These are phyloP conservation scores for Lachnellula cervina DNA, from an alignment of 2,329 filamentous ascomycete genomes.

Conservation along the genomic window DNA sequence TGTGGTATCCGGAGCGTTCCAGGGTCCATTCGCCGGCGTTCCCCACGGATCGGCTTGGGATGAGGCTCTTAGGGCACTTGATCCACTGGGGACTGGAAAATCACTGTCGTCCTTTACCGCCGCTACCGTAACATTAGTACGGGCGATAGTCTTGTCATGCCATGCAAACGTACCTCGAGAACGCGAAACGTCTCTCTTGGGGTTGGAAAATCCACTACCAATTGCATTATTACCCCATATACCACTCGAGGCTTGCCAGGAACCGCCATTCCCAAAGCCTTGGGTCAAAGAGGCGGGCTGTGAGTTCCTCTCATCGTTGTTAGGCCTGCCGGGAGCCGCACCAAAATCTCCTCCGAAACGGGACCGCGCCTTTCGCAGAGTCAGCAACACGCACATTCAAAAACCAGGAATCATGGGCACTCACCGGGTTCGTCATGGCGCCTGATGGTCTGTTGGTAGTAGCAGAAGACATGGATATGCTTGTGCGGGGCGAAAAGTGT, in stretches of 20 bases:
- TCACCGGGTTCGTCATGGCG: slow-evolving; percentile 37
- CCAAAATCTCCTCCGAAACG: slow-evolving; percentile 37
- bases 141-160: slow-evolving; percentile 5
- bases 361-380: slow-evolving; percentile 24
- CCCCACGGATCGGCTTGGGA: slow-evolving; percentile 65
- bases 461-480: slow-evolving; percentile 31
- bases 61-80: slow-evolving; percentile 61
- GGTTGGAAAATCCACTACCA: slow-evolving; percentile 41
- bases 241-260: slow-evolving; percentile 35
- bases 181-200: slow-evolving; percentile 40
- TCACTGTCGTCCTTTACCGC: slow-evolving; percentile 35
- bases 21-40: slow-evolving; percentile 47
- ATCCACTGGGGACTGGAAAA: slow-evolving; percentile 56
- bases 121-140: slow-evolving; percentile 20
- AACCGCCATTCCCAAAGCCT: slow-evolving; percentile 39
- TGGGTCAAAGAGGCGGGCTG: slow-evolving; percentile 37
- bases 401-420: slow-evolving; percentile 31
- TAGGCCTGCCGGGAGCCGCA: slow-evolving; percentile 27
- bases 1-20: slow-evolving; percentile 49
- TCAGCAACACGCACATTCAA: slow-evolving; percentile 20
- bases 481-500: slow-evolving; percentile 30
- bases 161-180: slow-evolving; percentile 43
- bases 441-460: slow-evolving; percentile 31
- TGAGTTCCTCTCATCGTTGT: slow-evolving; percentile 31
- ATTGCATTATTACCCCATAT: slow-evolving; percentile 49